phyloP scores from a whole-genome alignment of 2,329 filamentous ascomycete genomes.

The Stagonosporopsis rhizophila region DNA sequence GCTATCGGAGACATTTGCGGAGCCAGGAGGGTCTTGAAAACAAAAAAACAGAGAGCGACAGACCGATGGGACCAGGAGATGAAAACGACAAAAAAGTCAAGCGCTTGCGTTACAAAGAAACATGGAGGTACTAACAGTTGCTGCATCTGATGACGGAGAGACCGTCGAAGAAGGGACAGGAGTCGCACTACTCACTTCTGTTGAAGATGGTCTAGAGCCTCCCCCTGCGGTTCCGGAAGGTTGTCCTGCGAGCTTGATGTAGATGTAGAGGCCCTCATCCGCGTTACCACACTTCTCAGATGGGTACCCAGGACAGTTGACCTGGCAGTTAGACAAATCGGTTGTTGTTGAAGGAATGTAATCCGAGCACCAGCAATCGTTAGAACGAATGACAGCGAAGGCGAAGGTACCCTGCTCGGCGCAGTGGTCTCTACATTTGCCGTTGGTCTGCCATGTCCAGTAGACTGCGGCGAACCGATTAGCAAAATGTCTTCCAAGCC shows the following conservation, averaged over 20 bases:
- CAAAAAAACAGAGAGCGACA: constrained; percentile 4
- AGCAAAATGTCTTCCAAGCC: background rate
- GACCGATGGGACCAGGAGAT: constrained; percentile 7
- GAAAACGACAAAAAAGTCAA: background rate
- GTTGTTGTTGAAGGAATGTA: constrained; percentile 62
- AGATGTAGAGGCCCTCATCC: constrained; percentile 65
- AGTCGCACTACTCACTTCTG: constrained; percentile 35
- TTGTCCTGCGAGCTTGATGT: constrained; percentile 59
- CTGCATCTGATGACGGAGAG: constrained; percentile 22
- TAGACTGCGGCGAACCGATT: constrained; percentile 25
- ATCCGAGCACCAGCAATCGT: constrained; percentile 78
- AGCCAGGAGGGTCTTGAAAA: background rate
- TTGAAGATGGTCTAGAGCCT: constrained; percentile 35
- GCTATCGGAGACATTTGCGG: constrained; percentile 2
- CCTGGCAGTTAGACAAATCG: constrained; percentile 60
- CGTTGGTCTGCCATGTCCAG: constrained; percentile 67
- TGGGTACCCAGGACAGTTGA: constrained; percentile 72
- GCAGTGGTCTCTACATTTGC: constrained; percentile 70
- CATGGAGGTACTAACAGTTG: constrained; percentile 39
- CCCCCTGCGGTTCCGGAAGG: constrained; percentile 65
- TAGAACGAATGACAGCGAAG: constrained; percentile 71
- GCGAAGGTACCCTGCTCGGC: constrained; percentile 58
- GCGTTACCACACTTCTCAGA: constrained; percentile 69
- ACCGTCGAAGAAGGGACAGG: constrained; percentile 24
- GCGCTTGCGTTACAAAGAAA: constrained; percentile 31